Evolutionary conservation across 2,329 filamentous ascomycete genomes (phyloP).

Genomic region (Botryotinia globosa): DNA sequence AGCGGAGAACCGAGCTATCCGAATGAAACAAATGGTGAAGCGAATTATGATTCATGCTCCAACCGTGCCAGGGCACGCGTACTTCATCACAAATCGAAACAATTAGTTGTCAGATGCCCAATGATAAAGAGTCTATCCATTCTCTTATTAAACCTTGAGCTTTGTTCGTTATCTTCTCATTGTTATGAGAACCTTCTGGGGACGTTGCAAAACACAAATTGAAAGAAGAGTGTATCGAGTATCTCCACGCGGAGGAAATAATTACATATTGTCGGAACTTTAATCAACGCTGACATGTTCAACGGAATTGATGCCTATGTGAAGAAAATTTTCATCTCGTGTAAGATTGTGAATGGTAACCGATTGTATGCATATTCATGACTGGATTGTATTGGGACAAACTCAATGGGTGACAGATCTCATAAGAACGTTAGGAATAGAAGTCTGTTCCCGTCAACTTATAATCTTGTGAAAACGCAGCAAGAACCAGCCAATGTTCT

Average conservation of each 20-base stretch:
- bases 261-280: background rate
- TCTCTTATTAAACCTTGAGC: background rate
- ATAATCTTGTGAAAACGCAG: background rate
- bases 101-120: background rate
- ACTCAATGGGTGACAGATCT: background rate
- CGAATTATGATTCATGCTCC: constrained; percentile 12
- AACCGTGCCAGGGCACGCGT: background rate
- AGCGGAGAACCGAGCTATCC: background rate
- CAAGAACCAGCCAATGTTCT: background rate
- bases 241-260: background rate
- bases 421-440: background rate
- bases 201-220: background rate
- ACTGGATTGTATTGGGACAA: background rate
- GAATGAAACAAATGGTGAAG: constrained; percentile 18
- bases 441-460: background rate
- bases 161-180: background rate
- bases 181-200: background rate
- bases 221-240: background rate
- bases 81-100: background rate
- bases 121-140: background rate
- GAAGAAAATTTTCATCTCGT: background rate
- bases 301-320: background rate
- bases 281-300: background rate
- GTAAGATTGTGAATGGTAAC: background rate
- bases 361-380: background rate